Percentiles rank a stretch among this genome's conserved stretches.
These are phyloP conservation scores for Aspergillus udagawae DNA, from an alignment of 2,329 filamentous ascomycete species.

Conservation along the genomic window DNA sequence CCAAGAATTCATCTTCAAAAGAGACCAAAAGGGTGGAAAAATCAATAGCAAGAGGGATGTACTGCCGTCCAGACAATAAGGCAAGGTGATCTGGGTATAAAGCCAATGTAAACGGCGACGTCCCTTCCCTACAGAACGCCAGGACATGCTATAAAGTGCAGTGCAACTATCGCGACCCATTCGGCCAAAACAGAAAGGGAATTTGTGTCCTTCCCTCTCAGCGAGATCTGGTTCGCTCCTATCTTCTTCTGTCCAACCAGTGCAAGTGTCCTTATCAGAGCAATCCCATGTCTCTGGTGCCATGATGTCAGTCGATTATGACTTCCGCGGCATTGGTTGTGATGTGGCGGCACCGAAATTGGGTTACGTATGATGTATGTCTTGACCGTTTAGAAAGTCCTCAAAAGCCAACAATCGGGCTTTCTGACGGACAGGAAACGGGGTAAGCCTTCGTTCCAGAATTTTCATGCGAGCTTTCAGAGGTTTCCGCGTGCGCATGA, in stretches of 20 bases:
- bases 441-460: not conserved
- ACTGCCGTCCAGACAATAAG: not conserved
- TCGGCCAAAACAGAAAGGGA: too few relatives aligned
- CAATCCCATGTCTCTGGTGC: not conserved
- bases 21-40: not conserved
- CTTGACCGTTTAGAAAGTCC: not conserved
- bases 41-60: not conserved
- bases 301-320: too few relatives aligned
- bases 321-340: not conserved
- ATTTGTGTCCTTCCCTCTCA: not conserved
- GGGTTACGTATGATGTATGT: not conserved
- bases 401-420: not conserved
- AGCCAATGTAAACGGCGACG: not conserved
- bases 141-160: not conserved
- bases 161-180: not conserved
- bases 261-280: not conserved
- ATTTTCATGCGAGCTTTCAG: not conserved
- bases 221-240: not conserved
- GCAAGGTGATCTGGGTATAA: not conserved
- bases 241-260: not conserved
- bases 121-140: not conserved
- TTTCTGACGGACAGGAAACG: not conserved
- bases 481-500: not conserved
- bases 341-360: not conserved
- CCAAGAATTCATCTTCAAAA: not conserved